These are phyloP conservation scores for Blastobotrys persicus DNA, from an alignment of 1,139 yeast genomes.

Conservation along the genomic window DNA sequence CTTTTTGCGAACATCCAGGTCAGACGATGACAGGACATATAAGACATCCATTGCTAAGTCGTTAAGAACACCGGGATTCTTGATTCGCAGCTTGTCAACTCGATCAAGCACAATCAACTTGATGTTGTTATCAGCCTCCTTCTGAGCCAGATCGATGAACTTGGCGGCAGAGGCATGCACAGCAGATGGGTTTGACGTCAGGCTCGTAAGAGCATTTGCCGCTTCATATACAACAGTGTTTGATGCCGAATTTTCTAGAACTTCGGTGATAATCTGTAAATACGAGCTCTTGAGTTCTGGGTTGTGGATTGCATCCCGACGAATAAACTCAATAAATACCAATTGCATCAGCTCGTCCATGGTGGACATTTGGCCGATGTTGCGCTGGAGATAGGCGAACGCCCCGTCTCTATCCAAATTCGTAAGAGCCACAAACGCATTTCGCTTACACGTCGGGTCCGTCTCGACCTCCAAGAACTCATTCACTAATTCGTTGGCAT, in stretches of 20 bases:
- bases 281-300: constrained; percentile 70
- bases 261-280: constrained; percentile 65
- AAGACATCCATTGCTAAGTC: constrained; percentile 84
- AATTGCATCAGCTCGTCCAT: constrained; percentile 84
- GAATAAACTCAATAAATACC: constrained; percentile 86
- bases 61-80: constrained; percentile 80
- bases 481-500: constrained; percentile 81
- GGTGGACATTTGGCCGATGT: constrained; percentile 58
- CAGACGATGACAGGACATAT: constrained; percentile 82
- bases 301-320: constrained; percentile 68
- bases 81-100: constrained; percentile 69
- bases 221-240: constrained; percentile 90
- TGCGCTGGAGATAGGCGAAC: constrained; percentile 73
- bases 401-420: constrained; percentile 84
- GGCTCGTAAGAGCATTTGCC: constrained; percentile 74
- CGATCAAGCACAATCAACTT: constrained; percentile 89
- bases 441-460: constrained; percentile 92
- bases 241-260: constrained; percentile 61
- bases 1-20: constrained; percentile 84
- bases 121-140: constrained; percentile 90
- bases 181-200: constrained; percentile 67
- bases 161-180: constrained; percentile 78
- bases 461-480: constrained; percentile 76
- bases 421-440: constrained; percentile 87
- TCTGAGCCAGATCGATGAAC: constrained; percentile 83